Percentiles rank a stretch among this genome's conserved stretches.
Evolutionary conservation across 2,329 filamentous ascomycete genomes (phyloP).

Genomic region (Fusarium redolens): DNA sequence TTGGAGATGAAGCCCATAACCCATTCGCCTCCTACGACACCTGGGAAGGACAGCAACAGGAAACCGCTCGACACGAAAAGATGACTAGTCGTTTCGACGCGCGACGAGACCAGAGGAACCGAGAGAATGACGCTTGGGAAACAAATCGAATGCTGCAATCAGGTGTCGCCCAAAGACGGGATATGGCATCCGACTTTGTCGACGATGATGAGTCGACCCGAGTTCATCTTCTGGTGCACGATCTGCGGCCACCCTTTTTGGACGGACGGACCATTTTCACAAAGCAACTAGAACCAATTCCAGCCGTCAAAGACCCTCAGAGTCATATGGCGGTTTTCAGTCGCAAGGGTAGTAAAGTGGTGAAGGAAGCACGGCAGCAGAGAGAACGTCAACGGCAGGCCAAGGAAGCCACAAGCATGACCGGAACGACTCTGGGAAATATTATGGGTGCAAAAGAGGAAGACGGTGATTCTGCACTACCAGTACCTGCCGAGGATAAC

Average conservation of each 20-base stretch:
- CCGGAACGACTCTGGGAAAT: constrained; percentile 92
- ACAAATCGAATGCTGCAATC: constrained; percentile 98
- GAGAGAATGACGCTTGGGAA: constrained; percentile 98
- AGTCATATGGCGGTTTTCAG: constrained; percentile 99
- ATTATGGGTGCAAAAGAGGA: constrained; percentile 96
- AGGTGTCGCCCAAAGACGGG: constrained; percentile 89
- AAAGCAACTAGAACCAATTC: constrained; percentile 94
- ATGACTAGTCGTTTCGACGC: constrained; percentile 77
- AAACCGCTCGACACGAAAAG: constrained; percentile 81
- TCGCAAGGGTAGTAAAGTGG: constrained; percentile 92
- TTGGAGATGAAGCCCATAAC: constrained; percentile 93
- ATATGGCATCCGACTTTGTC: constrained; percentile 80
- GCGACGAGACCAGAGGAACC: constrained; percentile 84
- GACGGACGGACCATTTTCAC: constrained; percentile 97
- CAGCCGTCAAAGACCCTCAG: constrained; percentile 90
- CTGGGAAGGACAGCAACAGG: constrained; percentile 81
- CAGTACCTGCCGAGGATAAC: constrained; percentile 78
- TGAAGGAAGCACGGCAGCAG: constrained; percentile 90
- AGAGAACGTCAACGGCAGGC: constrained; percentile 94
- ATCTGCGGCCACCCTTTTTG: constrained; percentile 92
- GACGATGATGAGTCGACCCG: constrained; percentile 91
- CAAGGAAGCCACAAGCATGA: constrained; percentile 92
- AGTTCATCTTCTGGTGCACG: constrained; percentile 91
- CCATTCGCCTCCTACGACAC: constrained; percentile 85
- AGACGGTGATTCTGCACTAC: constrained; percentile 88